Evolutionary conservation across 2,329 filamentous ascomycete species (phyloP), one percentile per base, ranked within the genome.

Genomic region (Leptographium wingfieldii): DNA sequence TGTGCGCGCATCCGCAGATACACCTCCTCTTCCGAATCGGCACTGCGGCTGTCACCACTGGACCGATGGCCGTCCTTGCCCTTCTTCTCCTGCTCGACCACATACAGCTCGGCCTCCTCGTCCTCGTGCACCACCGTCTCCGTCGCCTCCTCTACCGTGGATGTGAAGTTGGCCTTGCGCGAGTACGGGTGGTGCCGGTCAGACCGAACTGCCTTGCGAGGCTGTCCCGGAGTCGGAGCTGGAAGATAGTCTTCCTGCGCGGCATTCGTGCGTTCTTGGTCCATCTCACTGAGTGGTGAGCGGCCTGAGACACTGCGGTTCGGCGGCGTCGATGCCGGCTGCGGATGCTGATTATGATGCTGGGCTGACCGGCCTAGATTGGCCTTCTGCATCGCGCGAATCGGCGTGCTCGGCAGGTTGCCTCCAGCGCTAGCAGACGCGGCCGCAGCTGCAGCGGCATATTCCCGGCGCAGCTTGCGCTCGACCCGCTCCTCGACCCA

Each of bases 181-280:
- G 64, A 60, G 72, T 92, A 88, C 12, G 87, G 84, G 70, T 92
- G 83, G 66, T 90, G 87, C 31, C 87, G 83, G 67, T 92, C 90
- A 62, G 48, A 81, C 60, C 90, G 85, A 65, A 85, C 86, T 19
- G 87, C 88, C 78, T 99, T 97, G 63, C 94, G 85, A 33, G 94
- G 94, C 71, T 99, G 94, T 2, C 94, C 94, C 0, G 94, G 94
- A 5, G 94, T 99, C 3, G 94, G 94, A 0, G 92, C 92, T 3
- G 94, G 94, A 5, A 99, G 81, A 67, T 95, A 95, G 69, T 96
- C 92, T 65, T 96, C 91, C 68, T 89, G 83, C n/a, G 84, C 80
- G 56, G 82, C 80, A 66, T 82, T 84, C 68, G 79, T 81, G 68
- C 80, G 76, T 66, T 96, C 95, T 65, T 88, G 83, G 67, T 95